Conservation (phyloP, 2,329 filamentous ascomycete genomes). For the Calonectria naviculata region DNA sequence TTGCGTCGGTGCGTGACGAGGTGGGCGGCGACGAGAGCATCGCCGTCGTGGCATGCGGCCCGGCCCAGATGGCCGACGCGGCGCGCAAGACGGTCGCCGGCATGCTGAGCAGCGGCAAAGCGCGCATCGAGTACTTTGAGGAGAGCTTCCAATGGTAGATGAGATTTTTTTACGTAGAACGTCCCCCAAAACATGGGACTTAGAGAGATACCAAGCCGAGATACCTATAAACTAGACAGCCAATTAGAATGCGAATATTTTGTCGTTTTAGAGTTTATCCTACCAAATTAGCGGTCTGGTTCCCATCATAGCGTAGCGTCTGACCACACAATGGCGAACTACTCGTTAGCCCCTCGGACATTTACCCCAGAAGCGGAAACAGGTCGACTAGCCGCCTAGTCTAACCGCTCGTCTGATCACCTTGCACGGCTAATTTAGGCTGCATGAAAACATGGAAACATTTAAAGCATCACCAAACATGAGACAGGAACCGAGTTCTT, state of each 20-base stretch:
- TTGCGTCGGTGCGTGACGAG: slow-evolving; percentile 40
- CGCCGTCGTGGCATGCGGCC: slow-evolving; percentile 58
- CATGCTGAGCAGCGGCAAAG: slow-evolving; percentile 39
- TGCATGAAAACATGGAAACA: background rate
- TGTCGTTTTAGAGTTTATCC: background rate
- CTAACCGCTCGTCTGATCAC: background rate
- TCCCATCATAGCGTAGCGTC: background rate
- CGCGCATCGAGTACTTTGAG: slow-evolving; percentile 53
- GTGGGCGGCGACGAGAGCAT: slow-evolving; percentile 36
- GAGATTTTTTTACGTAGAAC: background rate
- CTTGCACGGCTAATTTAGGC: background rate
- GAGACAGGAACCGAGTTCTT: background rate
- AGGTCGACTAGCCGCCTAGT: background rate
- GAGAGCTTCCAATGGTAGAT: slow-evolving; percentile 56
- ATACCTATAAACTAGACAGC: background rate
- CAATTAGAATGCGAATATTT: background rate
- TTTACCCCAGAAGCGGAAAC: slow-evolving; percentile 1
- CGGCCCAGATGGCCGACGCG: slow-evolving; percentile 57
- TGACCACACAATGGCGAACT: background rate
- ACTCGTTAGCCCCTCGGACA: background rate
- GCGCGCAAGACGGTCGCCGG: slow-evolving; percentile 49
- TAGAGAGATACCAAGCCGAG: background rate
- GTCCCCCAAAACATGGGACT: background rate
- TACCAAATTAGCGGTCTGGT: background rate
- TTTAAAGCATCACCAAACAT: background rate